Percentiles rank a stretch among this genome's conserved stretches.
Conservation (phyloP, 2,329 filamentous ascomycete genomes). For the Pestalotiopsis sp. region DNA sequence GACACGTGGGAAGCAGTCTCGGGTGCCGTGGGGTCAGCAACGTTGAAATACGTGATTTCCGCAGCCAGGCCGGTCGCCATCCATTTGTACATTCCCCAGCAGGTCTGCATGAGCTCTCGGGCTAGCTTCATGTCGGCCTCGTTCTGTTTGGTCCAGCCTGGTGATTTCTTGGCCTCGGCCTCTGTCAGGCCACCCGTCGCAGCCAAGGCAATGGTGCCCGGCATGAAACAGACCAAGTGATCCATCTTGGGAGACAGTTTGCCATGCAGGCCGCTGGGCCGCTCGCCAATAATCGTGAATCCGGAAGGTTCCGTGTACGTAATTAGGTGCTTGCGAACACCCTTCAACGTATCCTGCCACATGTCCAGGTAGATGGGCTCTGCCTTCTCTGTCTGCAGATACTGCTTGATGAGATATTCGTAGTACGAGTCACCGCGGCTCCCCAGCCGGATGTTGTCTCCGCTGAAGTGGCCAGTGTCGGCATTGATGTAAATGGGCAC, state of each 20-base stretch:
- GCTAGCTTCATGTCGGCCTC: slow-evolving; percentile 88
- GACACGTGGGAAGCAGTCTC: slow-evolving; percentile 54
- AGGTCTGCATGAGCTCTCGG: slow-evolving; percentile 90
- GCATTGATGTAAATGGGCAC: slow-evolving; percentile 91
- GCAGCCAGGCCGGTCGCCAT: slow-evolving; percentile 90
- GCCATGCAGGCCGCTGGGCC: slow-evolving; percentile 69
- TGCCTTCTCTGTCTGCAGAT: slow-evolving; percentile 85
- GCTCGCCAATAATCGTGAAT: slow-evolving; percentile 88
- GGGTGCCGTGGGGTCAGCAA: slow-evolving; percentile 66
- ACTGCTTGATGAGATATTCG: slow-evolving; percentile 98
- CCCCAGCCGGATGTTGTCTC: slow-evolving; percentile 84
- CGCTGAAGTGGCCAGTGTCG: slow-evolving; percentile 74
- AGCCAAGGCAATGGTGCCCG: slow-evolving; percentile 88
- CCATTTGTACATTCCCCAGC: slow-evolving; percentile 95
- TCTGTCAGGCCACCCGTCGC: slow-evolving; percentile 79
- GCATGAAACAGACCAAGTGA: slow-evolving; percentile 96
- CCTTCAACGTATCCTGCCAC: slow-evolving; percentile 84
- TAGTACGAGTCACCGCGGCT: slow-evolving; percentile 98
- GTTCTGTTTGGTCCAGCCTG: slow-evolving; percentile 74
- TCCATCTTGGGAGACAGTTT: slow-evolving; percentile 89
- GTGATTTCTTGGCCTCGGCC: slow-evolving; percentile 69
- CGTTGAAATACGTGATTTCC: slow-evolving; percentile 90
- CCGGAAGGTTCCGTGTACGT: slow-evolving; percentile 80
- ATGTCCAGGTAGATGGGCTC: slow-evolving; percentile 87
- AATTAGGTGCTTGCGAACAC: slow-evolving; percentile 87